These are phyloP conservation scores for Dactylonectria estremocensis DNA, from an alignment of 2,329 filamentous ascomycete species.

Conservation along the genomic window DNA sequence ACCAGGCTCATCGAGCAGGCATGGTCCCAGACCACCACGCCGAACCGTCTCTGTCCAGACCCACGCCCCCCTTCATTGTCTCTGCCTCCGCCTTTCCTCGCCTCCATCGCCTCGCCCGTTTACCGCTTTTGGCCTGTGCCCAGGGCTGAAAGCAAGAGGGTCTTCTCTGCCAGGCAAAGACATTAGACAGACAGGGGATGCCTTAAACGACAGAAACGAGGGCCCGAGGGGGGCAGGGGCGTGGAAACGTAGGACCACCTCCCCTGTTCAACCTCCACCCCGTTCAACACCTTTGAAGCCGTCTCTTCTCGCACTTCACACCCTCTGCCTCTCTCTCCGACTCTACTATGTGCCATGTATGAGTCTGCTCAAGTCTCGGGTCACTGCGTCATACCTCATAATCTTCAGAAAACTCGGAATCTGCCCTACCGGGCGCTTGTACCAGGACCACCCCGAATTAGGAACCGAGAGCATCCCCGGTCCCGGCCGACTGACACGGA, in stretches of 20 bases:
- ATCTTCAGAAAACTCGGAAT: slow-evolving; percentile 15
- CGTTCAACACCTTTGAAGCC: not conserved
- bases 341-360: not conserved
- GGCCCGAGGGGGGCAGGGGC: slow-evolving; percentile 6
- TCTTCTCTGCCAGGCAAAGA: slow-evolving; percentile 19
- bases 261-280: slow-evolving; percentile 17
- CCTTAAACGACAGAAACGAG: not conserved
- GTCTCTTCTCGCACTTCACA: slow-evolving; percentile 4
- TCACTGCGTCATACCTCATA: slow-evolving; percentile 19
- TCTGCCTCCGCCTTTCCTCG: not conserved
- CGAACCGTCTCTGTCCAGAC: not conserved
- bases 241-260: slow-evolving; percentile 22
- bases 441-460: slow-evolving; percentile 18
- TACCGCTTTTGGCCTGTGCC: slow-evolving; percentile 19
- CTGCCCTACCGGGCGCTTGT: slow-evolving; percentile 43
- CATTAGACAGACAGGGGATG: slow-evolving; percentile 18
- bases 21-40: slow-evolving; percentile 8
- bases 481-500: slow-evolving; percentile 41
- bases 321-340: not conserved
- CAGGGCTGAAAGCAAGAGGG: slow-evolving; percentile 30
- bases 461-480: slow-evolving; percentile 33
- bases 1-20: slow-evolving; percentile 15
- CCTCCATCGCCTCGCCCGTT: slow-evolving; percentile 1
- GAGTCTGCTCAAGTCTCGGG: not conserved
- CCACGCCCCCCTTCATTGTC: slow-evolving; percentile 19